These are phyloP conservation scores for Vickermania spadyakhi DNA, from an alignment of 208 protist species.

Conservation along the genomic window DNA sequence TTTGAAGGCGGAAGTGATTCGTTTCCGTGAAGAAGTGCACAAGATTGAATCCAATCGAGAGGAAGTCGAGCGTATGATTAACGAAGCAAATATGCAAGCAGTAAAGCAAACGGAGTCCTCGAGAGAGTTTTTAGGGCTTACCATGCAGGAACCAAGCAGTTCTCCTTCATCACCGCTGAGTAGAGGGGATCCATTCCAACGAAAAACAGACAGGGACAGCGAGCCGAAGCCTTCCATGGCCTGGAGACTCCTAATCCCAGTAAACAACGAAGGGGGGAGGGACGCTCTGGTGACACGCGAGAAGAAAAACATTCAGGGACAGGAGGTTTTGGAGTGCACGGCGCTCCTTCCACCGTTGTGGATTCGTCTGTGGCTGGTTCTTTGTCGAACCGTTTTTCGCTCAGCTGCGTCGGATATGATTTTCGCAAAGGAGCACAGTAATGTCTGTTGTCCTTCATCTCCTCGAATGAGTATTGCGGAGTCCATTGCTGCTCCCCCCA, in stretches of 20 bases:
- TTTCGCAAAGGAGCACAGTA: background rate
- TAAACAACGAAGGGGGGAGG: background rate
- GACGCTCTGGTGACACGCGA: background rate
- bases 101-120: conserved; percentile 25
- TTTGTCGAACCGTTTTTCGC: conserved; percentile 35
- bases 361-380: conserved; percentile 44
- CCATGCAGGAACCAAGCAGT: conserved; percentile 4
- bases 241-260: background rate
- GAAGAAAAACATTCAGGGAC: too few relatives aligned
- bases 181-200: background rate
- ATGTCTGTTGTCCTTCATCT: too few relatives aligned
- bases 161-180: background rate
- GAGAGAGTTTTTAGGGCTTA: conserved; percentile 32
- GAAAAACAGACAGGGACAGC: background rate
- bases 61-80: conserved; percentile 15
- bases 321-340: conserved; percentile 11
- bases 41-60: background rate
- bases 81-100: conserved; percentile 23
- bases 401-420: background rate
- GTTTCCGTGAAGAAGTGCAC: background rate
- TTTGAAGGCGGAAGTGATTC: background rate
- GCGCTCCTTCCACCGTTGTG: conserved; percentile 26
- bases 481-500: too few relatives aligned
- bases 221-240: background rate
- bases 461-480: too few relatives aligned